Evolutionary conservation across 352 stramenopile species (phyloP).

Genomic region (Albugo candida): DNA sequence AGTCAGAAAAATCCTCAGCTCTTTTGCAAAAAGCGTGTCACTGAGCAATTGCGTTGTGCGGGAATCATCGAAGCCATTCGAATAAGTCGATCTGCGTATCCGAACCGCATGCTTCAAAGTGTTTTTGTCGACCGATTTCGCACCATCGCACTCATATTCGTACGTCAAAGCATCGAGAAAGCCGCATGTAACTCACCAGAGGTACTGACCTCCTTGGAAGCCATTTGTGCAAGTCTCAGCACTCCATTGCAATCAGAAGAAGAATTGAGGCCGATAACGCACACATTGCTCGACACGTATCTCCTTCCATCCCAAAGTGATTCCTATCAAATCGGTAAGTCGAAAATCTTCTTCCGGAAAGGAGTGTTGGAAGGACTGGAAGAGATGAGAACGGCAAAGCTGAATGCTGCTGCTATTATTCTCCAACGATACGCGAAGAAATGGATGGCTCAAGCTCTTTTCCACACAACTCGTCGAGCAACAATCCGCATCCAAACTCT

Average conservation of each 20-base stretch:
- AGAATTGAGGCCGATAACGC: slow-evolving; percentile 19
- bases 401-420: slow-evolving; percentile 57
- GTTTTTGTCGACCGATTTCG: slow-evolving; percentile 76
- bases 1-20: slow-evolving; percentile 79
- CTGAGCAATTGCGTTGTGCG: slow-evolving; percentile 93
- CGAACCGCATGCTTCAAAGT: slow-evolving; percentile 87
- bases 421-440: slow-evolving; percentile 71
- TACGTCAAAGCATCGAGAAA: neutral
- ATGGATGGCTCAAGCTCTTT: slow-evolving; percentile 48
- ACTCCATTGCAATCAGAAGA: slow-evolving; percentile 4
- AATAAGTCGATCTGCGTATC: slow-evolving; percentile 95
- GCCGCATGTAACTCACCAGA: slow-evolving; percentile 1
- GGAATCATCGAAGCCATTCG: slow-evolving; percentile 97
- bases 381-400: slow-evolving; percentile 53
- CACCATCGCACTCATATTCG: slow-evolving; percentile 17
- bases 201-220: slow-evolving; percentile 14
- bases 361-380: slow-evolving; percentile 84
- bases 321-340: slow-evolving; percentile 80
- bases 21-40: slow-evolving; percentile 83
- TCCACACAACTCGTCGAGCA: slow-evolving; percentile 31
- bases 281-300: slow-evolving; percentile 28
- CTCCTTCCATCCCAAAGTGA: slow-evolving; percentile 35
- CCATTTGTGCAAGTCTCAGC: neutral
- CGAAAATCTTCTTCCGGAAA: slow-evolving; percentile 85
- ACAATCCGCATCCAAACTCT: slow-evolving; percentile 37